Percentiles rank a stretch among this genome's conserved stretches.
Conservation (phyloP, 257 asterid genomes). For the Avicennia marina region DNA sequence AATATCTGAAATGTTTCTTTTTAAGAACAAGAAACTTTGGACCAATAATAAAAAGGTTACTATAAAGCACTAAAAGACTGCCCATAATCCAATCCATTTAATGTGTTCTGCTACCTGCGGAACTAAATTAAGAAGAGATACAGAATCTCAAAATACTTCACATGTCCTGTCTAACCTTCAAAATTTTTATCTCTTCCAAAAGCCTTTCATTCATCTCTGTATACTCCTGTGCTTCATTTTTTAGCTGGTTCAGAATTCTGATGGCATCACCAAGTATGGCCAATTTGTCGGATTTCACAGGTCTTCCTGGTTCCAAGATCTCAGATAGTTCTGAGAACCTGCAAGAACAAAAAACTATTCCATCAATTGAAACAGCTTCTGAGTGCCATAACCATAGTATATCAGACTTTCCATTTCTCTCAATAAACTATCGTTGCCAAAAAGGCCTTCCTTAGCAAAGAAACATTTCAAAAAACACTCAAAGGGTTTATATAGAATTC, state of each 20-base stretch:
- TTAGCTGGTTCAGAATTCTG: conserved; percentile 58
- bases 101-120: background rate
- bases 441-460: background rate
- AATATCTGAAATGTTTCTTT: no score
- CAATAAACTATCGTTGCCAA: conserved; percentile 10
- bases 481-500: background rate
- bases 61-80: background rate
- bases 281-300: conserved; percentile 72
- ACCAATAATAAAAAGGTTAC: background rate
- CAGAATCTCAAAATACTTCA: background rate
- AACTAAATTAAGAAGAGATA: background rate
- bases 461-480: background rate
- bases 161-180: conserved; percentile 50
- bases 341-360: conserved; percentile 8
- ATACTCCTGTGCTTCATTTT: conserved; percentile 62
- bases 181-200: conserved; percentile 63
- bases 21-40: background rate
- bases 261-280: conserved; percentile 83
- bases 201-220: conserved; percentile 66
- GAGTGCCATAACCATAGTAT: background rate
- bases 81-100: background rate
- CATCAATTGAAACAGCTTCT: background rate
- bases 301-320: conserved; percentile 81
- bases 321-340: conserved; percentile 76
- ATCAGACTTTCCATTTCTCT: background rate